These are phyloP conservation scores for Trametes hirsuta DNA, from an alignment of 1,284 basidiomycete species.

Conservation along the genomic window DNA sequence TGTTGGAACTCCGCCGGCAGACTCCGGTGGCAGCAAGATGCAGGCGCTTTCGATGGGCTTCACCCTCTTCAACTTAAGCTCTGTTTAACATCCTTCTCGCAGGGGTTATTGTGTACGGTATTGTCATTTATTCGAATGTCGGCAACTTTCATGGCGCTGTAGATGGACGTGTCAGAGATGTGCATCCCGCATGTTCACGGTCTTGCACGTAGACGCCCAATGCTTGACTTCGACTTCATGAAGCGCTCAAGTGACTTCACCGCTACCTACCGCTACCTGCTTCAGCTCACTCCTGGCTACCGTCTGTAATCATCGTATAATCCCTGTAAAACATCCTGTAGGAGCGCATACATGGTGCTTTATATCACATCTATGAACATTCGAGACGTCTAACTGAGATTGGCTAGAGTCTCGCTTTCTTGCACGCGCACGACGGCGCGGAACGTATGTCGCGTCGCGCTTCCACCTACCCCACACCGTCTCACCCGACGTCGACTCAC, in stretches of 20 bases:
- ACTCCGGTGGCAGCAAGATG: conserved; percentile 17
- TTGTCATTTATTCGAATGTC: too few relatives aligned
- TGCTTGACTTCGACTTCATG: too few relatives aligned
- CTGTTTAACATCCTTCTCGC: too few relatives aligned
- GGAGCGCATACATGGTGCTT: neutral
- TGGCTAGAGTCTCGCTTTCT: conserved; percentile 69
- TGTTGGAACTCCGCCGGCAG: conserved; percentile 56
- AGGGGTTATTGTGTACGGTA: too few relatives aligned
- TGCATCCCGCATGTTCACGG: too few relatives aligned
- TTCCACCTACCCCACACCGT: conserved; percentile 1
- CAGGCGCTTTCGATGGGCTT: too few relatives aligned
- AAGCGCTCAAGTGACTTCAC: conserved; percentile 6
- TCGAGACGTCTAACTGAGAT: conserved; percentile 5
- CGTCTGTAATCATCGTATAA: neutral
- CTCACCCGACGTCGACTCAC: conserved; percentile 22
- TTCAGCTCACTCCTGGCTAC: neutral
- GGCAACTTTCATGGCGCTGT: too few relatives aligned
- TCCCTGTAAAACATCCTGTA: neutral
- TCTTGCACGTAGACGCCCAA: too few relatives aligned
- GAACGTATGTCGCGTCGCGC: conserved; percentile 58
- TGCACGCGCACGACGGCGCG: conserved; percentile 70
- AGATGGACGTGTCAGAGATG: too few relatives aligned
- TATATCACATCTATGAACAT: neutral
- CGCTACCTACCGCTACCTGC: neutral
- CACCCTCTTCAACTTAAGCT: neutral